Evolutionary conservation across 352 stramenopile species (phyloP).

Genomic region (Thalassiosira ordinaria): DNA sequence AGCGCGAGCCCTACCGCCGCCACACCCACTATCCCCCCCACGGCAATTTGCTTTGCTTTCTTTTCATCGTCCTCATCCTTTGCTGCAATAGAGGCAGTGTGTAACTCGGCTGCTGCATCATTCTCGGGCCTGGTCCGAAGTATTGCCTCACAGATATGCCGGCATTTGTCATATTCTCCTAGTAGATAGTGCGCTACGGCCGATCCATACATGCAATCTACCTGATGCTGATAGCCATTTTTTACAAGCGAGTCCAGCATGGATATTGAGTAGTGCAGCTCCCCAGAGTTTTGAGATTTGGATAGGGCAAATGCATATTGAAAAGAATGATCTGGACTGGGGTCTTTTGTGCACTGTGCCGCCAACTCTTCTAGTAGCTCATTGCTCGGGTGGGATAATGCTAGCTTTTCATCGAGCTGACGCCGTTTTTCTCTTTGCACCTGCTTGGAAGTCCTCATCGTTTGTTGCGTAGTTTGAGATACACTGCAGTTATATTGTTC

Average conservation of each 20-base stretch:
- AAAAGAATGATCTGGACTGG: constrained; percentile 72
- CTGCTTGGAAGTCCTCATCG: constrained; percentile 78
- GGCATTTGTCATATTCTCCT: constrained; percentile 68
- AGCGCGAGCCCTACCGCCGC: constrained; percentile 66
- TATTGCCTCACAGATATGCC: constrained; percentile 76
- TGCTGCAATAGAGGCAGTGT: constrained; percentile 74
- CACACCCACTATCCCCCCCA: constrained; percentile 67
- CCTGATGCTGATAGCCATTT: constrained; percentile 78
- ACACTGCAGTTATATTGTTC: too few relatives aligned
- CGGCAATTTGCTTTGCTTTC: constrained; percentile 66
- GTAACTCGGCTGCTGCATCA: constrained; percentile 71
- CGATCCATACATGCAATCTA: constrained; percentile 83
- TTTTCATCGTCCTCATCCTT: constrained; percentile 68
- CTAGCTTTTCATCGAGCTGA: constrained; percentile 77
- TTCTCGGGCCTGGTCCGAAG: constrained; percentile 71
- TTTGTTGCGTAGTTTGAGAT: too few relatives aligned
- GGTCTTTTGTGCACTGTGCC: constrained; percentile 58
- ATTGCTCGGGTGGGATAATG: constrained; percentile 57
- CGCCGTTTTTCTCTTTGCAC: constrained; percentile 62
- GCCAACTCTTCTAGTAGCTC: constrained; percentile 80
- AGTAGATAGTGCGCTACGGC: constrained; percentile 80
- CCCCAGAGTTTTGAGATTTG: constrained; percentile 63
- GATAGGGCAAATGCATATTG: constrained; percentile 84
- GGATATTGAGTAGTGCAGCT: constrained; percentile 77
- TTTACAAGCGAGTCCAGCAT: constrained; percentile 83